Evolutionary conservation across 2,329 filamentous ascomycete species (phyloP), one percentile per base, ranked within the genome.

Genomic region (Curvularia spicifera): DNA sequence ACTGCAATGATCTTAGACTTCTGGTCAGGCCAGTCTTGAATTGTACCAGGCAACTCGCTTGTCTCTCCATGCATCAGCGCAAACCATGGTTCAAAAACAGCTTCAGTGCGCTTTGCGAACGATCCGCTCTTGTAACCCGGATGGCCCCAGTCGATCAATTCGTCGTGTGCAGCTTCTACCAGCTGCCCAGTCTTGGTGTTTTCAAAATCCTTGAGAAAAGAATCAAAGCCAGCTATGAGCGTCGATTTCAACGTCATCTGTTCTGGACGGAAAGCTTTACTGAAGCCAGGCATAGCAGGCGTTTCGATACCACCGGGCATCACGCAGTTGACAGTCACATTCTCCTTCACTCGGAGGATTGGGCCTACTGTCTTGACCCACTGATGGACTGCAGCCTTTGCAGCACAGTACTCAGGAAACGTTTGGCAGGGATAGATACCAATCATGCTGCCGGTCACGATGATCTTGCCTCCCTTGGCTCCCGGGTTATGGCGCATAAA

Each of bases 401-500:
- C 79, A n/a, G 80, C 80, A 52, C 76, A 78, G 66, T 85, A 84
- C 62, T 84, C 79, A 0, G 82, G 82, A 56, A 79, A 81, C 0
- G 76, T 72, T 8, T 70, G 60, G 57, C 81, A 78, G 0, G 82
- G 80, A 47, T 79, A 78, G 1, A 83, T 60, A 1, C 72, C 79
- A 1, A 78, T 77, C 56, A 80, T 77, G 57, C 78, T 81, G 2
- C 76, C 74, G 0, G 81, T 83, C 0, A 77, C 74, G 10, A 82
- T 70, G 51, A 83, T 81, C 53, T 72, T 77, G 0, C 81, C 81
- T 2, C 79, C 80, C 0, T 76, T 76, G 0, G 66, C 68, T 2
- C 70, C 64, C 2, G 61, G 47, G 55, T 84, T 84, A 56, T 83
- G 75, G 9, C 82, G 76, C 83, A 84, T 84, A 66, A 83, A 85